Evolutionary conservation across 2,329 filamentous ascomycete species (phyloP).

Genomic region (Aspergillus neotritici): DNA sequence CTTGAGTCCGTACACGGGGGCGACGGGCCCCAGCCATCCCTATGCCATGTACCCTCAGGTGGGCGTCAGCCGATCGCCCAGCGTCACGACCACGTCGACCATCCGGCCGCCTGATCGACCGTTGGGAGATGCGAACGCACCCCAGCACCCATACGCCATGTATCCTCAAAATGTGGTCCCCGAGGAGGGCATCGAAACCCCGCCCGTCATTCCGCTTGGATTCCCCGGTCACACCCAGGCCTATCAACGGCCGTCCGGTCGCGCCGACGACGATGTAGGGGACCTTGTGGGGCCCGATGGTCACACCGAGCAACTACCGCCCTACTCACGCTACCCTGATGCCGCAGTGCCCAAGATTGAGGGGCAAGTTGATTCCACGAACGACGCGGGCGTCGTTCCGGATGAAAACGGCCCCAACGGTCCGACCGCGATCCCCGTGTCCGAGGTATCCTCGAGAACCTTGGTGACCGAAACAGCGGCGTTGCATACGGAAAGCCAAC

Average conservation of each 20-base stretch:
- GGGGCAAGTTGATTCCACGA: constrained; percentile 24
- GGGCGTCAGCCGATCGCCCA: constrained; percentile 52
- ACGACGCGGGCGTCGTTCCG: constrained; percentile 39
- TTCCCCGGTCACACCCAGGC: constrained; percentile 63
- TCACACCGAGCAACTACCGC: constrained; percentile 84
- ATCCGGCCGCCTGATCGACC: constrained; percentile 54
- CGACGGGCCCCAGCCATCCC: constrained; percentile 71
- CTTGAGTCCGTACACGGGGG: constrained; percentile 63
- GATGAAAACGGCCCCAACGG: constrained; percentile 47
- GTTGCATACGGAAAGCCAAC: constrained; percentile 14
- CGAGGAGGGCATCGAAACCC: constrained; percentile 48
- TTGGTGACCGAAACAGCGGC: constrained; percentile 16
- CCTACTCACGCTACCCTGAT: constrained; percentile 85
- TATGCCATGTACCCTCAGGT: constrained; percentile 81
- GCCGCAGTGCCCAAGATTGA: constrained; percentile 58
- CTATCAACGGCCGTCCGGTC: constrained; percentile 66
- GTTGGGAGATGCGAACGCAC: constrained; percentile 58
- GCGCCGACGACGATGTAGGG: constrained; percentile 69
- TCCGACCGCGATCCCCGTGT: constrained; percentile 22
- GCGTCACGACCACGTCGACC: constrained; percentile 67
- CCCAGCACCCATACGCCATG: constrained; percentile 79
- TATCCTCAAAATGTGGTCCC: constrained; percentile 73
- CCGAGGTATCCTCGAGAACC: constrained; percentile 30
- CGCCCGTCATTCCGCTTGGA: constrained; percentile 57
- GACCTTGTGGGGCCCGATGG: constrained; percentile 84